A percentile compares a stretch with the other conserved stretches of the same genome.
phyloP scores from a whole-genome alignment of 148 eudicot genomes.

The Heliamphora exappendiculata region DNA sequence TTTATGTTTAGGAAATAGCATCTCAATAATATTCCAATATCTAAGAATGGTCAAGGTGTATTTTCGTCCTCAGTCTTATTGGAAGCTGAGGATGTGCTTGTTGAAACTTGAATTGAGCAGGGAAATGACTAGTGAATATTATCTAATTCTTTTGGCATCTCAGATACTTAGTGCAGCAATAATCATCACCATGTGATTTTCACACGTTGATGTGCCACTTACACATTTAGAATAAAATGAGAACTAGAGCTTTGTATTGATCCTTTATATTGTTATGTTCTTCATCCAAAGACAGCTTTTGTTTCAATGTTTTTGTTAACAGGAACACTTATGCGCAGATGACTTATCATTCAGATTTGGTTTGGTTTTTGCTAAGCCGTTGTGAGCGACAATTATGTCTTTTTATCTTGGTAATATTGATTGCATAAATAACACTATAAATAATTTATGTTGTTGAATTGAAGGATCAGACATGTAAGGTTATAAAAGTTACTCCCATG shows the following conservation, averaged over 20 bases:
- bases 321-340: slow-evolving; percentile 87
- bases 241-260: background rate
- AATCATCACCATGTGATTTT: background rate
- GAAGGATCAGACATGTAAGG: too few relatives aligned
- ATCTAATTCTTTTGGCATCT: background rate
- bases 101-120: background rate
- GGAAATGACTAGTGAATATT: background rate
- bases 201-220: background rate
- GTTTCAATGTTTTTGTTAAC: slow-evolving; percentile 17
- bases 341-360: slow-evolving; percentile 70
- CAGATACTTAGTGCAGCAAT: background rate
- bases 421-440: too few relatives aligned
- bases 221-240: background rate
- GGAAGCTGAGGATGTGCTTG: background rate
- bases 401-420: too few relatives aligned
- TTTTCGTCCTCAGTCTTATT: background rate
- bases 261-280: slow-evolving; percentile 1
- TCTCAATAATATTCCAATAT: too few relatives aligned
- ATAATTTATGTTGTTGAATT: too few relatives aligned
- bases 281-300: background rate
- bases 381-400: too few relatives aligned
- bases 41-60: too few relatives aligned
- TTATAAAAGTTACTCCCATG: too few relatives aligned
- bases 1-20: too few relatives aligned
- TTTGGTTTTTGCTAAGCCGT: too few relatives aligned